Conservation (phyloP, 805 yeast species). For the Candida germanica region DNA sequence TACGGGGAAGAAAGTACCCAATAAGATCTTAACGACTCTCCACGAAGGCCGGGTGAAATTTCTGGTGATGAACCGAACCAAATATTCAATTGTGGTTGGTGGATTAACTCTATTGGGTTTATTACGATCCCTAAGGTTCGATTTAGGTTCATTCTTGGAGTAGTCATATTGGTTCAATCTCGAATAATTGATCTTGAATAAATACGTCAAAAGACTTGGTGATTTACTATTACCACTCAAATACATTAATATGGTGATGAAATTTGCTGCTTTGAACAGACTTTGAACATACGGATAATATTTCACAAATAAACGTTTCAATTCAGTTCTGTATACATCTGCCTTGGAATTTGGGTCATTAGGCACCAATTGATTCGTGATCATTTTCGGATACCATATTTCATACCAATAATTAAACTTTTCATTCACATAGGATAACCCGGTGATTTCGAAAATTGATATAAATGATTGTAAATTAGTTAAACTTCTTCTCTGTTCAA, state of each 20-base stretch:
- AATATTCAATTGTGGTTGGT: constrained; percentile 35
- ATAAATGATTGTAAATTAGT: constrained; percentile 50
- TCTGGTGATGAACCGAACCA: constrained; percentile 21
- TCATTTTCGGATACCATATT: constrained; percentile 54
- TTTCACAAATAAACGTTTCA: constrained; percentile 46
- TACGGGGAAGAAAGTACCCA: constrained; percentile 66
- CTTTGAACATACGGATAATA: constrained; percentile 60
- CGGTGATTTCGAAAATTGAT: constrained; percentile 58
- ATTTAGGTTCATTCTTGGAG: constrained; percentile 25
- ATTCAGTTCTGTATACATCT: constrained; percentile 26
- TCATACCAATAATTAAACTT: constrained; percentile 67
- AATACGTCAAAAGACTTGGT: constrained; percentile 57
- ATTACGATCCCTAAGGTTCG: constrained; percentile 10
- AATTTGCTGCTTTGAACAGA: constrained; percentile 43
- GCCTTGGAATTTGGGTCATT: constrained; percentile 16
- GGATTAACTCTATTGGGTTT: constrained; percentile 36
- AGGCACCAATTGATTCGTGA: constrained; percentile 44
- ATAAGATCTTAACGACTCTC: constrained; percentile 27
- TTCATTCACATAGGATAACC: constrained; percentile 65
- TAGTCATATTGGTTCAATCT: constrained; percentile 55
- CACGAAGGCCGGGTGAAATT: constrained; percentile 26
- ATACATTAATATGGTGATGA: constrained; percentile 60
- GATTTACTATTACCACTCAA: constrained; percentile 65
- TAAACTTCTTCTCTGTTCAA: constrained; percentile 54
- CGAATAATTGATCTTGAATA: constrained; percentile 63